Evolutionary conservation across 257 asterid genomes (phyloP), one percentile per base, ranked within the genome.

Genomic region (Ocimum tenuiflorum): DNA sequence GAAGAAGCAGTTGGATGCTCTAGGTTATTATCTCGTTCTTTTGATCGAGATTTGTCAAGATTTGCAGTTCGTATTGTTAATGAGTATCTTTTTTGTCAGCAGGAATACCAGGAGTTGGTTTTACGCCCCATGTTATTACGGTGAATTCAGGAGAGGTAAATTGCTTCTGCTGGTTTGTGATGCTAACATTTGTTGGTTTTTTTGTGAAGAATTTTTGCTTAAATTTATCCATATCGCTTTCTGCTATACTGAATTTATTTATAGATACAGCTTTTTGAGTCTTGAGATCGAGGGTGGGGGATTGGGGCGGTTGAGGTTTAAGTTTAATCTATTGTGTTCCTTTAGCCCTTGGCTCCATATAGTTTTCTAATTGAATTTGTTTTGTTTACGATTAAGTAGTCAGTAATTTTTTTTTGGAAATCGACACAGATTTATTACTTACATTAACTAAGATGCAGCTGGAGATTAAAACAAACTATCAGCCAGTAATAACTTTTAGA

Each of bases 71-170:
- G 18, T 1, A 2, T 3, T 19, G 39, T 41, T 59, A 66, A 59
- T 51, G 19, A 31, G 65, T 19, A 17, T n/a, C 20, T 24, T 69
- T 56, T 48, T 19, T n/a, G 19, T 76, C 68, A 45, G 24, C 72
- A 81, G 86, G 86, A 7, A 65, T 63, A 14, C 80, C 80, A 2
- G 86, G 86, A 49, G 78, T 78, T 38, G 86, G 86, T 10, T 75
- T 81, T 63, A 81, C 83, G 4, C 81, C 82, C 36, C 86, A 81
- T 56, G 83, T 78, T 3, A 68, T 81, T 65, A 78, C 66, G 5
- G 71, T 81, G 5, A 42, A 81, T 12, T 20, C 70, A 17, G 86
- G 86, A 23, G 82, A 81, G 86, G 86, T 81, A 52, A 53, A 48
- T 39, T 51, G 33, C 39, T 49, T 29, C 19, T 63, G 42, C 29